Evolutionary conservation across 1,284 basidiomycete genomes (phyloP), one percentile per base, ranked within the genome.

Genomic region (Lentinula novae-zelandiae): DNA sequence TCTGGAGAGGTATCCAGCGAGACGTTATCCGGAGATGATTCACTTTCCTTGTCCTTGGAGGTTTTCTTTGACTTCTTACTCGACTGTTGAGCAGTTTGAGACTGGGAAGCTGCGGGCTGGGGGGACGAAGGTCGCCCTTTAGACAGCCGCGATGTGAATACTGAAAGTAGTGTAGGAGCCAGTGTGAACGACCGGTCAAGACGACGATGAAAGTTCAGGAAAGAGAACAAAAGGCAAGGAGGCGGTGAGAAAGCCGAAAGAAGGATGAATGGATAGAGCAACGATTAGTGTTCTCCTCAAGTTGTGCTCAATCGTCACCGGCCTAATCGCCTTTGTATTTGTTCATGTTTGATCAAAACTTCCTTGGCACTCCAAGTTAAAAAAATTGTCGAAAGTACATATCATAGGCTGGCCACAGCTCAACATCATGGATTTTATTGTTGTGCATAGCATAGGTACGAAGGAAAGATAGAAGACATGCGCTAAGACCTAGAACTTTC

Each of bases 101-200:
- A 71, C 61, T 69, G 67, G 22, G 72, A 65, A 61, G 74, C 73
- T 68, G 79, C 73, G 60, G 82, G 83, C 68, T 84, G 82, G 53
- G 87, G 85, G 62, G 88, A 90, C 70, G 86, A 84, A 51, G 85
- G 79, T 75, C 89, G 80, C 66, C 85, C 82, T 81, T 82, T 87
- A 67, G 83, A 81, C 64, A 89, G 79, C 73, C 87, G 79, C 66
- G 83, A 85, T 64, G 88, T 81, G 65, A 92, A 82, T 57, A 85
- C 86, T 70, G 89, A 87, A 71, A 92, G 79, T 58, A 92, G 81
- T 71, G 89, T 86, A 60, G 88, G 88, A 77, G 89, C 89, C 89
- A 92, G 87, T 72, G 81, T 90, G 79, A 68, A 63, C 60, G 63
- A 65, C 49, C 39, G 27, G 54, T 61, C 65, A 44, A n/a, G 66